Evolutionary conservation across 2,329 filamentous ascomycete genomes (phyloP).

Genomic region (Colletotrichum musicola): DNA sequence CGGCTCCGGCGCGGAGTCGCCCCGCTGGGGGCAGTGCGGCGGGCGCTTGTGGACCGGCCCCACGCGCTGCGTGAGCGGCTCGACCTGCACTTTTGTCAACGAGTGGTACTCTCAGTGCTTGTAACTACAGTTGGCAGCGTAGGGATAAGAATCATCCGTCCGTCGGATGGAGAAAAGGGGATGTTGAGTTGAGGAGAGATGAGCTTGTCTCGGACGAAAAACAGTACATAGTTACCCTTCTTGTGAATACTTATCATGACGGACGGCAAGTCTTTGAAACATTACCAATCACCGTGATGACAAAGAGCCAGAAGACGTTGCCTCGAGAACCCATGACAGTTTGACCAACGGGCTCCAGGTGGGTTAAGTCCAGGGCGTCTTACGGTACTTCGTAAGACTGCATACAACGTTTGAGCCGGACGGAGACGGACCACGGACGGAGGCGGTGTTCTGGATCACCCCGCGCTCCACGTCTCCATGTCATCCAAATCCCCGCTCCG

Average conservation of each 20-base stretch:
- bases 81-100: slow-evolving; percentile 39
- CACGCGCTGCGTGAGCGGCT: slow-evolving; percentile 38
- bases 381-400: not conserved
- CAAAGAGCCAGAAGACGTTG: too few relatives aligned
- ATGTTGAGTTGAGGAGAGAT: not conserved
- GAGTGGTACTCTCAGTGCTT: slow-evolving; percentile 43
- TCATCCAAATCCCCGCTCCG: too few relatives aligned
- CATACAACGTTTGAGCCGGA: not conserved
- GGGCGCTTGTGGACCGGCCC: slow-evolving; percentile 39
- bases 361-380: not conserved
- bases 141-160: not conserved
- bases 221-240: not conserved
- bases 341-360: not conserved
- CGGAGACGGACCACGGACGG: not conserved
- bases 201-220: not conserved
- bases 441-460: too few relatives aligned
- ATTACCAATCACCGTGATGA: too few relatives aligned
- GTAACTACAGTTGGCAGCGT: not conserved
- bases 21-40: slow-evolving; percentile 43
- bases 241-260: not conserved
- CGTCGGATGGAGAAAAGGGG: not conserved
- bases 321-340: not conserved
- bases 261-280: too few relatives aligned
- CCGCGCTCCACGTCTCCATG: too few relatives aligned
- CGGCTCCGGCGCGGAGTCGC: slow-evolving; percentile 22